These are phyloP conservation scores for Rhizopus delemar DNA, from an alignment of 371 early-diverging fungal species.

Conservation along the genomic window DNA sequence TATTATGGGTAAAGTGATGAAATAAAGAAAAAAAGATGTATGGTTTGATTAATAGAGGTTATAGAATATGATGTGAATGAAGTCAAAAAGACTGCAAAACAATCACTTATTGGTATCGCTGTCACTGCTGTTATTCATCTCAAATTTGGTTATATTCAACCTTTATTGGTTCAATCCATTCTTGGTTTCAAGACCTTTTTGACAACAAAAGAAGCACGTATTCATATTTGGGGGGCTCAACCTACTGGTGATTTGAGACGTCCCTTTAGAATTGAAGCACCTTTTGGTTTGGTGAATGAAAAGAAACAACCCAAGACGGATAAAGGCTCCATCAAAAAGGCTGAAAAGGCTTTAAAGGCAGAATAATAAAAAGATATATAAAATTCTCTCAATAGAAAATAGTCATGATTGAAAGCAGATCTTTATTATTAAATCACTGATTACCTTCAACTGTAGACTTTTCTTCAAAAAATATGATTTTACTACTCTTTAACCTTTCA, in stretches of 20 bases:
- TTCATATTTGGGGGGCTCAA: conserved; percentile 69
- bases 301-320: conserved; percentile 44
- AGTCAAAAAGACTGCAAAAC: conserved; percentile 68
- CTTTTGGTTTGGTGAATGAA: conserved; percentile 55
- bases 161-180: conserved; percentile 78
- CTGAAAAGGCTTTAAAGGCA: conserved; percentile 50
- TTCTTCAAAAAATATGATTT: conserved; percentile 37
- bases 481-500: conserved; percentile 42
- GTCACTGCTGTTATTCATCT: conserved; percentile 78
- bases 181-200: conserved; percentile 69
- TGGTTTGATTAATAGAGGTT: neutral
- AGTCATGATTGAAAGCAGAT: no score
- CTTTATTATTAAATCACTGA: neutral
- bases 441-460: neutral
- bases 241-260: conserved; percentile 75
- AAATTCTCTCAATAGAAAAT: no score
- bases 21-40: neutral
- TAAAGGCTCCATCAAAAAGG: conserved; percentile 52
- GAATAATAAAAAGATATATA: conserved; percentile 21
- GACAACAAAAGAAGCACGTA: conserved; percentile 65
- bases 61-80: conserved; percentile 79
- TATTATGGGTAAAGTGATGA: conserved; percentile 25
- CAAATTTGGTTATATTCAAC: conserved; percentile 85
- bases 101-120: conserved; percentile 61
- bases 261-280: conserved; percentile 74